Conservation (phyloP, 1,284 basidiomycete species). For the Sanghuangporus baumii region DNA sequence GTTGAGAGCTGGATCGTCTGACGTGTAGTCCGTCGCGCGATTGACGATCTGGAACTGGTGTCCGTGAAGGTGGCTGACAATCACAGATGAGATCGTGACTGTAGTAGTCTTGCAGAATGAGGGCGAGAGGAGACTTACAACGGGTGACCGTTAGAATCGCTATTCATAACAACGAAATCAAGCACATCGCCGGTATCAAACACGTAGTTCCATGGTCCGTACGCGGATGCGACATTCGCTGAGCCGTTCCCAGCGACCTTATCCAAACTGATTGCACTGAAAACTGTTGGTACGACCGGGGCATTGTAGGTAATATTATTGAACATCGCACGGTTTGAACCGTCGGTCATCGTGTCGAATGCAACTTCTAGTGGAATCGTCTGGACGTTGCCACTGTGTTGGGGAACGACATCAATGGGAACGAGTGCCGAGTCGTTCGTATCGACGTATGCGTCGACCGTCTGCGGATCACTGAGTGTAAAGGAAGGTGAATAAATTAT, state of each 20-base stretch:
- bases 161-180: constrained; percentile 78
- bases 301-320: constrained; percentile 67
- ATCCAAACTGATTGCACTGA: constrained; percentile 70
- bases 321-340: constrained; percentile 74
- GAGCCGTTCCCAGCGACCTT: constrained; percentile 28
- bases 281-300: constrained; percentile 66
- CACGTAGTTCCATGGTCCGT: constrained; percentile 75
- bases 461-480: constrained; percentile 37
- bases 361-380: constrained; percentile 50
- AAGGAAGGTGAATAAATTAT: constrained; percentile 58
- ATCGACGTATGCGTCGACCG: constrained; percentile 46
- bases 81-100: neutral
- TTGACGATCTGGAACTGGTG: constrained; percentile 79
- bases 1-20: constrained; percentile 73
- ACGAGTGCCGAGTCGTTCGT: constrained; percentile 60
- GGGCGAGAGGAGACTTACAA: constrained; percentile 4
- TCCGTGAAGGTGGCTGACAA: constrained; percentile 69
- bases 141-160: constrained; percentile 38
- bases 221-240: constrained; percentile 58
- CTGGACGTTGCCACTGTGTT: constrained; percentile 38
- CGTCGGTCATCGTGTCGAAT: constrained; percentile 75
- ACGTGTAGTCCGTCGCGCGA: constrained; percentile 69
- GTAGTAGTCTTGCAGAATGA: no score
- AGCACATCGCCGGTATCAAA: constrained; percentile 72
- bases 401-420: constrained; percentile 43